Evolutionary conservation across 495 filamentous ascomycete species (phyloP), one percentile per base, ranked within the genome.

Genomic region (Talaromyces wortmannii): DNA sequence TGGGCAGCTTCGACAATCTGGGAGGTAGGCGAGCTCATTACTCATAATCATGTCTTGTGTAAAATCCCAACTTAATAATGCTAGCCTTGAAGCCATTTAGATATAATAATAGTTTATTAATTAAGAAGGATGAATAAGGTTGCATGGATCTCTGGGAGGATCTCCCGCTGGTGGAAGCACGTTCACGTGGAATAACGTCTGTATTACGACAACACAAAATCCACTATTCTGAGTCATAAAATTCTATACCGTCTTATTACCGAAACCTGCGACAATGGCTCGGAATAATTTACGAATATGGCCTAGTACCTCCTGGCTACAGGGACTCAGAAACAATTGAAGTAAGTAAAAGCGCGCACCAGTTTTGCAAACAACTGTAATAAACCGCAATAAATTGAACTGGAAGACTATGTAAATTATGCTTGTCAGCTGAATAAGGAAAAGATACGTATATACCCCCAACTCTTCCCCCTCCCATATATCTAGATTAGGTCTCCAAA

Each of bases 1-100:
- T 55, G 31, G 45, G 60, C 60, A 56, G 52, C 59, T 50, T 63
- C 18, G 50, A 64, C 62, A 29, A 68, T 66, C 33, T 69, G 44
- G 17, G 45, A 53, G 31, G 45, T 53, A 44, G n/a, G 54, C 61
- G 53, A 64, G 57, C 31, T 49, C 49, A 54, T 62, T 56, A 49
- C 56, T 59, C n/a, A 52, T 23, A 30, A 65, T 59, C 54, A 67
- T 63, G 47, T 73, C 54, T 45, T 36, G 45, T 52, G 56, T 62
- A 11, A 62, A 36, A 23, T 62, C 46, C 36, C 46, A 55, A 29
- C 31, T 52, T 29, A 50, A 59, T 43, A 23, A 15, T 47, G 56
- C 53, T 43, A 36, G 33, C 33, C 33, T 36, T 36, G 33, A 12
- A 6, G 33, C 33, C 33, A 36, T 36, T 36, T 36, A 12, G 33